Evolutionary conservation across 371 early-diverging fungal species (phyloP).

Genomic region (Smittium mucronatum): DNA sequence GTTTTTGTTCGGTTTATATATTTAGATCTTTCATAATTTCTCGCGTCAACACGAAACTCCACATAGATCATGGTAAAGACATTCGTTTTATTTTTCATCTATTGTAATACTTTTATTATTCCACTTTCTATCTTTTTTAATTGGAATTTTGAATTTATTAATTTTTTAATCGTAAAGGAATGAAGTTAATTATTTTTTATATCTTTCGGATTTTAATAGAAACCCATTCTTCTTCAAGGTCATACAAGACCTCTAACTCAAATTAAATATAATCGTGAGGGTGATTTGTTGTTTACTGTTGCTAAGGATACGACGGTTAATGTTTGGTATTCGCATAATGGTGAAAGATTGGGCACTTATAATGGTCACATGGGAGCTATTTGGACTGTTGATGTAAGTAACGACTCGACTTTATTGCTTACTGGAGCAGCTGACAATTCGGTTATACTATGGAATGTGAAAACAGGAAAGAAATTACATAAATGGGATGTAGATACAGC

Average conservation of each 20-base stretch:
- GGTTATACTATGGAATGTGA: conserved; percentile 89
- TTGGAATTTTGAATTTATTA: too few species aligned
- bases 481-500: conserved; percentile 83
- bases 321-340: conserved; percentile 95
- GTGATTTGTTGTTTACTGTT: conserved; percentile 95
- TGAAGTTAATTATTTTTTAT: too few species aligned
- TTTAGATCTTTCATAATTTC: too few species aligned
- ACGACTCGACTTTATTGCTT: conserved; percentile 62
- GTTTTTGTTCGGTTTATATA: too few species aligned
- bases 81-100: too few species aligned
- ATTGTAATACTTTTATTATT: too few species aligned
- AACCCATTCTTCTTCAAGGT: conserved; percentile 91
- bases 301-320: conserved; percentile 89
- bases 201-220: too few species aligned
- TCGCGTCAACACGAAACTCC: too few species aligned
- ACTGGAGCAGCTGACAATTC: conserved; percentile 95
- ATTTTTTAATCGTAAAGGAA: too few species aligned
- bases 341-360: conserved; percentile 94
- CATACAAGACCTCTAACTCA: conserved; percentile 96
- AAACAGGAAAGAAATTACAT: conserved; percentile 80
- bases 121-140: too few species aligned
- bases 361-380: conserved; percentile 91
- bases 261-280: conserved; percentile 97
- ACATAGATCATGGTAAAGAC: too few species aligned
- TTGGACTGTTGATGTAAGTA: conserved; percentile 86